A percentile compares a stretch with the other conserved stretches of the same genome.
phyloP scores from a whole-genome alignment of 139 green algal genomes.

The Nannochloris sp. region DNA sequence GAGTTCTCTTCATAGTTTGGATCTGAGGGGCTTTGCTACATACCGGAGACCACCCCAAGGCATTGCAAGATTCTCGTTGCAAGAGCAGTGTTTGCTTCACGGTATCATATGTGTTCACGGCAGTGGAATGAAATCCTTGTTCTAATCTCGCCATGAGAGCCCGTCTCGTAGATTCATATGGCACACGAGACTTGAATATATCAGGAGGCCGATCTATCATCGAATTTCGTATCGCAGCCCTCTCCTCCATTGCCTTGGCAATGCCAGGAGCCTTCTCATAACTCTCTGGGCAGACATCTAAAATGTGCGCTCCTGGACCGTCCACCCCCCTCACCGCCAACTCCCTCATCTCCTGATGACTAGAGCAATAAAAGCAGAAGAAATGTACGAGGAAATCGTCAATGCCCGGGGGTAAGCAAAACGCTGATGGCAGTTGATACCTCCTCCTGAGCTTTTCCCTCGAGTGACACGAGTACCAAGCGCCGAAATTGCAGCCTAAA shows the following conservation, averaged over 20 bases:
- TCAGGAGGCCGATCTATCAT: constrained; percentile 20
- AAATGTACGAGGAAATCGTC: constrained; percentile 41
- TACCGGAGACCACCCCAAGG: not conserved
- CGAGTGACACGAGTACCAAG: constrained; percentile 33
- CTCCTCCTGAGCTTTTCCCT: constrained; percentile 29
- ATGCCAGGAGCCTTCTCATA: constrained; percentile 9
- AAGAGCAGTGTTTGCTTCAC: not conserved
- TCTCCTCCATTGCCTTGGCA: constrained; percentile 1
- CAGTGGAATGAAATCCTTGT: not conserved
- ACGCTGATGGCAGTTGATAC: constrained; percentile 30
- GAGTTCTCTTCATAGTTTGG: not conserved
- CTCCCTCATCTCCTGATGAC: constrained; percentile 28
- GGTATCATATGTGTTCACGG: not conserved
- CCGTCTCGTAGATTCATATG: not conserved
- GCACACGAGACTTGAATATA: not conserved
- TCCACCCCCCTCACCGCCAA: constrained; percentile 32
- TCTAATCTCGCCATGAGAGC: not conserved
- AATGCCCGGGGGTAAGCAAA: constrained; percentile 26
- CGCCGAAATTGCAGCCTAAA: constrained; percentile 25
- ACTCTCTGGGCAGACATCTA: constrained; percentile 25
- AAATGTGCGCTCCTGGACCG: constrained; percentile 30
- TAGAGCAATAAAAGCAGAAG: constrained; percentile 34
- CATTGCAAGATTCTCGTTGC: not conserved
- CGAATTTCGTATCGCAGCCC: constrained; percentile 6
- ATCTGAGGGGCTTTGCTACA: not conserved